phyloP scores from a whole-genome alignment of 495 filamentous ascomycete species.

The Penicillium verhagenii region DNA sequence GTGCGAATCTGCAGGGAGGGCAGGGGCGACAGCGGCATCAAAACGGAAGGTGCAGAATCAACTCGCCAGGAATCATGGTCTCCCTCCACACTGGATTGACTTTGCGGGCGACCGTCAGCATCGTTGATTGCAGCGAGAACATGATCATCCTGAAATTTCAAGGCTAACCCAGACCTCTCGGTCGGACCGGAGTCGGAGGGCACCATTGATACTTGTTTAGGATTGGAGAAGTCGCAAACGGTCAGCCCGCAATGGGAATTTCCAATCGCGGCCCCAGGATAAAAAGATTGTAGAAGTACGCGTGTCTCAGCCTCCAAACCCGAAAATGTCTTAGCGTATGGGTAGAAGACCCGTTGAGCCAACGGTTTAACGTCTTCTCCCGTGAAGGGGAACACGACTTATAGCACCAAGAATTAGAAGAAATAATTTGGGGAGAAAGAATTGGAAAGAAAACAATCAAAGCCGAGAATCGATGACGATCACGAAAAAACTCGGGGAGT shows the following conservation, averaged over 20 bases:
- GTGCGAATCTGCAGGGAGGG: constrained; percentile 46
- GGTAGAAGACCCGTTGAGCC: constrained; percentile 24
- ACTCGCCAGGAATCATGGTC: neutral
- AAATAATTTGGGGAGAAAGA: constrained; percentile 2
- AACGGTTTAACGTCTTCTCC: constrained; percentile 12
- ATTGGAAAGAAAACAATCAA: constrained; percentile 1
- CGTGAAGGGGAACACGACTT: constrained; percentile 2
- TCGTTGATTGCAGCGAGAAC: constrained; percentile 4
- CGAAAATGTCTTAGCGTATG: constrained; percentile 23
- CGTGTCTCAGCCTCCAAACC: constrained; percentile 26
- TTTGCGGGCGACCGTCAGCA: neutral
- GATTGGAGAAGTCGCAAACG: constrained; percentile 14
- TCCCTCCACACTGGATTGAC: neutral
- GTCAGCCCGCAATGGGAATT: constrained; percentile 1
- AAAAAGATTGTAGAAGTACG: constrained; percentile 14
- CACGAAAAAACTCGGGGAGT: constrained; percentile 14
- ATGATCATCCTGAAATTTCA: constrained; percentile 3
- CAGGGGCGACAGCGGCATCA: constrained; percentile 20
- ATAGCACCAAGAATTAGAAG: too few relatives aligned
- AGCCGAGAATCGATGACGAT: constrained; percentile 3
- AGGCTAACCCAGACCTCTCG: constrained; percentile 23
- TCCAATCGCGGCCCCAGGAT: neutral
- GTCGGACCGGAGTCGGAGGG: constrained; percentile 25
- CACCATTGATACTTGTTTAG: constrained; percentile 20
- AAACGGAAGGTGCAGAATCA: constrained; percentile 17